Evolutionary conservation across 2,329 filamentous ascomycete genomes (phyloP).

Genomic region (Alternaria rosae): DNA sequence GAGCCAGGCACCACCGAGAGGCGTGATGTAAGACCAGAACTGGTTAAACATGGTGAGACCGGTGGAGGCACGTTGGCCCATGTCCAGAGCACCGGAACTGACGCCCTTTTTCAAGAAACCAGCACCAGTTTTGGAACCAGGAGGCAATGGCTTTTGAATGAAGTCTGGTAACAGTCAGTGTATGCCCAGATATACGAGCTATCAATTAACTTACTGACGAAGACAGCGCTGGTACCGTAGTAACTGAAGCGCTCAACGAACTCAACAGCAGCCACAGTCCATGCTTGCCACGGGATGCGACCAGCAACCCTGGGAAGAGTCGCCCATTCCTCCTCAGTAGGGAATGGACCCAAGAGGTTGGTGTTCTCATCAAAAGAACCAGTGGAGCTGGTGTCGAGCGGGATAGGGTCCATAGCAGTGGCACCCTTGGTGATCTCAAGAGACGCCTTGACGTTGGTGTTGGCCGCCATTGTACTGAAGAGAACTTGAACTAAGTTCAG

Average conservation of each 20-base stretch:
- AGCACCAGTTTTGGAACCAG: slow-evolving; percentile 45
- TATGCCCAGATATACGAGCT: not conserved
- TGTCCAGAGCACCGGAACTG: slow-evolving; percentile 58
- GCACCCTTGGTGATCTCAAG: slow-evolving; percentile 44
- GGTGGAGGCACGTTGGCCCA: slow-evolving; percentile 63
- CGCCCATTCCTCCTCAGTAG: slow-evolving; percentile 46
- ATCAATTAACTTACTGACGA: slow-evolving; percentile 21
- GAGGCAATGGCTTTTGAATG: slow-evolving; percentile 45
- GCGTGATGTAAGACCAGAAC: slow-evolving; percentile 65
- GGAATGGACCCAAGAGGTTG: slow-evolving; percentile 36
- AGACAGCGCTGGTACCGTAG: slow-evolving; percentile 49
- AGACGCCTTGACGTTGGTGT: slow-evolving; percentile 35
- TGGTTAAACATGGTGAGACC: slow-evolving; percentile 62
- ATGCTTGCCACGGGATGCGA: slow-evolving; percentile 46
- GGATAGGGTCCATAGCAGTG: slow-evolving; percentile 34
- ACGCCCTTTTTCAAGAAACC: slow-evolving; percentile 42
- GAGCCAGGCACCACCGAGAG: slow-evolving; percentile 65
- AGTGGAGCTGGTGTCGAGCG: slow-evolving; percentile 32
- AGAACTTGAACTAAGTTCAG: not conserved
- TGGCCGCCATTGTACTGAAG: slow-evolving; percentile 29
- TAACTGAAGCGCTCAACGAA: slow-evolving; percentile 49
- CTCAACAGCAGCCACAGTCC: slow-evolving; percentile 48
- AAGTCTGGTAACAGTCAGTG: slow-evolving; percentile 38
- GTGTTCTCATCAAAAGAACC: slow-evolving; percentile 29
- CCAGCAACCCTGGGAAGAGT: slow-evolving; percentile 48